phyloP scores from a whole-genome alignment of 2,329 filamentous ascomycete genomes.

The Alternaria ventricosa region DNA sequence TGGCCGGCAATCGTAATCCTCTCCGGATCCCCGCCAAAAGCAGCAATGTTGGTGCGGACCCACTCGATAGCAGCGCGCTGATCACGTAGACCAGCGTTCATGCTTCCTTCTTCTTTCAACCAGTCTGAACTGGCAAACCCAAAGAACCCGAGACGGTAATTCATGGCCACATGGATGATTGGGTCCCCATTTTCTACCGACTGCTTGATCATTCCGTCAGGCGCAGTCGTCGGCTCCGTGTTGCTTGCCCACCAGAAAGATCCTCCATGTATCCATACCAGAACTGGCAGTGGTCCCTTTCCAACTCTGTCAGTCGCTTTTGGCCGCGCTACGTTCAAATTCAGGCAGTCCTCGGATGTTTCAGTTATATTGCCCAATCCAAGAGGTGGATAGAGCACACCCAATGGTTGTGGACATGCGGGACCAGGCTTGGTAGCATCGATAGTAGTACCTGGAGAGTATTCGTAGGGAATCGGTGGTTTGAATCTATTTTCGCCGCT shows the following conservation, averaged over 20 bases:
- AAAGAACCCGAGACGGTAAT: conserved; percentile 49
- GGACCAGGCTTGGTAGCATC: conserved; percentile 52
- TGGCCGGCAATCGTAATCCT: conserved; percentile 51
- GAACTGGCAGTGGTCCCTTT: conserved; percentile 57
- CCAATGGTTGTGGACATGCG: conserved; percentile 55
- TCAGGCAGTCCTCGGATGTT: conserved; percentile 63
- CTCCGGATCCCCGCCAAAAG: conserved; percentile 44
- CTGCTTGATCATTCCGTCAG: conserved; percentile 56
- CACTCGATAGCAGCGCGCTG: conserved; percentile 50
- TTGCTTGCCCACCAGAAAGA: conserved; percentile 49
- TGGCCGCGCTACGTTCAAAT: conserved; percentile 66
- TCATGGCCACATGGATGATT: conserved; percentile 47
- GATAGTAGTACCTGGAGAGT: conserved; percentile 43
- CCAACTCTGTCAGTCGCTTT: conserved; percentile 40
- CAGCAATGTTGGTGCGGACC: conserved; percentile 47
- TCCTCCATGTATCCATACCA: conserved; percentile 65
- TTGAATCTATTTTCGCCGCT: conserved; percentile 56
- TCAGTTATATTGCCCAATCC: conserved; percentile 46
- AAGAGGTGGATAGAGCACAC: conserved; percentile 34
- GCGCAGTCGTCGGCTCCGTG: conserved; percentile 47
- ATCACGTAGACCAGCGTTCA: conserved; percentile 49
- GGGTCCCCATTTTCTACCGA: conserved; percentile 53
- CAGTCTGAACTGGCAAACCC: conserved; percentile 47
- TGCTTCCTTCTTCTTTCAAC: conserved; percentile 40
- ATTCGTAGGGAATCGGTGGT: conserved; percentile 49